phyloP scores from a whole-genome alignment of 208 protist genomes.

The Trypanosomatidae sp. region DNA sequence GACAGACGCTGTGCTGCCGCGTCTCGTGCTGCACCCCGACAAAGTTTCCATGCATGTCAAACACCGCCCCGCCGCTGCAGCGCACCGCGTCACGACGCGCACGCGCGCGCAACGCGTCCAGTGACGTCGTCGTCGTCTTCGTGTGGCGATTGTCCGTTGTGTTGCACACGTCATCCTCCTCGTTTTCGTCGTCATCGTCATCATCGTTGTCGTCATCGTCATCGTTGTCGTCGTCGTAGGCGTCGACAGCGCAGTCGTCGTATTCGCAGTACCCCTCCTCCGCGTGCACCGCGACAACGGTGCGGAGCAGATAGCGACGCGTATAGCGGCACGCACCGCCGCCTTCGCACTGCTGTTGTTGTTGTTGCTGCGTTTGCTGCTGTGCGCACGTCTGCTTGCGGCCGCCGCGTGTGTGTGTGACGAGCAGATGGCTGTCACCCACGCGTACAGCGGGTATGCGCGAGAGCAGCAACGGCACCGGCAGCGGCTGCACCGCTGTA shows the following conservation, averaged over 20 bases:
- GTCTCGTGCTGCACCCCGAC: slow-evolving; percentile 69
- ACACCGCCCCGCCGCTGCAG: slow-evolving; percentile 72
- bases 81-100: too few species aligned
- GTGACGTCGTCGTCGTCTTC: too few species aligned
- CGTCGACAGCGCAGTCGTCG: too few species aligned
- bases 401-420: slow-evolving; percentile 46
- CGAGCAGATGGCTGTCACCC: slow-evolving; percentile 65
- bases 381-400: too few species aligned
- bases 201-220: too few species aligned
- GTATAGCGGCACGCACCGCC: neutral
- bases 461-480: slow-evolving; percentile 62
- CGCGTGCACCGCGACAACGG: slow-evolving; percentile 30
- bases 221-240: neutral
- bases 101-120: too few species aligned
- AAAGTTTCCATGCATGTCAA: slow-evolving; percentile 70
- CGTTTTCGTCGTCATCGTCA: neutral
- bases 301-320: slow-evolving; percentile 46
- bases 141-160: too few species aligned
- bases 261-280: slow-evolving; percentile 2
- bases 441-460: slow-evolving; percentile 23
- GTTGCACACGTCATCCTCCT: neutral
- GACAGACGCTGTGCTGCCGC: slow-evolving; percentile 31
- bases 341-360: too few species aligned
- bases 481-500: too few species aligned
- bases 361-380: too few species aligned